Base-by-base conservation (phyloP, 345 rosid species). In the Eutrema yunnanense region DNA sequence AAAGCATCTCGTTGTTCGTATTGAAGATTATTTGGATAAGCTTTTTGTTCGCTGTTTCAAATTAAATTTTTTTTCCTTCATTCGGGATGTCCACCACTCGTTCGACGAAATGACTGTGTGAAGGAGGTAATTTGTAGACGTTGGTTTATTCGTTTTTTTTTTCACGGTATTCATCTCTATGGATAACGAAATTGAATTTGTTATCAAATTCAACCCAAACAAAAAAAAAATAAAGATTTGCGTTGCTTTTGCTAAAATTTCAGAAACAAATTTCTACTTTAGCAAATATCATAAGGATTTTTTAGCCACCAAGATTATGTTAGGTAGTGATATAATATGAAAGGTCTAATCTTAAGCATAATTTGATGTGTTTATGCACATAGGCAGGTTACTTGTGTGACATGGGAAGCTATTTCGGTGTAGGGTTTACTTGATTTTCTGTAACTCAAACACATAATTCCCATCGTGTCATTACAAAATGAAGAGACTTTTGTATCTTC, bases 41-140 rank as follows among this genome's bases (percentile, higher is more conserved):
- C 29, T 58, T 41, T 56, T 5, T 26, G 37, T 32, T 67, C 42
- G 11, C 42, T 54, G 32, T 14, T 38, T 54, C 19, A 2, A 40
- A 8, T 26, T 3, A 12, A 0, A n/a, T 2, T 5, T 9, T 9
- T 62, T 36, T n/a, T 32, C 30, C 30, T 5, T 6, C 1, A 3
- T 37, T 36, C 8, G 34, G 27, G 12, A 47, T 71, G 75, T 42
- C 54, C 62, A 52, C 69, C 69, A 62, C 44, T 40, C 4, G 69
- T 72, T 72, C 69, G 76, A 62, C n/a, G 69, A 62, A 62, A 52
- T 72, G 62, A 52, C 69, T 62, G 26, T 59, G 16, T 49, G 68
- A 16, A 34, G 27, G 32, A 43, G 42, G 33, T 42, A 54, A 19
- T 3, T 56, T 10, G 8, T 41, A 53, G 30, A 41, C 30, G 11